Base-by-base conservation (phyloP, 2,329 filamentous ascomycete genomes). In the Penicillium sp. region DNA sequence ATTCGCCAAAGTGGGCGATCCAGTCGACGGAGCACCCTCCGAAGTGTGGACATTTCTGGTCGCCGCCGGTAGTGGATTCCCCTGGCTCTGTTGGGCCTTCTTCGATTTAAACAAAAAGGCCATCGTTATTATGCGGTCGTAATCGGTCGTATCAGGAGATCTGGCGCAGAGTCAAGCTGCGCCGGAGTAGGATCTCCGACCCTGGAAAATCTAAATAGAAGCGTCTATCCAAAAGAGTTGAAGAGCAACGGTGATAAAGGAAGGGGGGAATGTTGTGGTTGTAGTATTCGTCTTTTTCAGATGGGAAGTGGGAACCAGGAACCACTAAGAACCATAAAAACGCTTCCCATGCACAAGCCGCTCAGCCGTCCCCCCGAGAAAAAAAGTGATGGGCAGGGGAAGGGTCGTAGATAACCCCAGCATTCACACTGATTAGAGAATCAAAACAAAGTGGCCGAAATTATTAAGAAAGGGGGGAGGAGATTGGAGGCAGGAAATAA, bases 51-150 rank as follows among this genome's bases (percentile, higher is more conserved):
- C 74, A 51, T 81, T 79, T 61, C 80, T 73, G 18, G 76, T 75
- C 43, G 78, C 77, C n/a, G 78, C 69, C 37, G 80, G 79, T 28
- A 81, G 72, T 16, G 59, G 55, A 34, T 73, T 71, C 57, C 61
- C 57, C 51, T 83, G 80, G 56, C 61, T 57, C 50, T 83, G 80
- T 69, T 86, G 83, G 65, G 81, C 80, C 72, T 88, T 89, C 74
- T 89, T 90, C 49, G 84, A 88, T 71, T 89, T 89, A 77, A 90
- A 90, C 54, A 90, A 79, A 71, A 90, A 90, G 59, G 87, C 84
- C 87, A 90, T 90, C 71, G 70, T 77, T 44, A 60, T 30, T 58
- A 61, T 58, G 55, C 46, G 48, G 50, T 68, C 66, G 59, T 68
- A 61, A 60, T 64, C 52, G 55, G 64, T 68, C 65, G 64, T 68